Evolutionary conservation across 768 basidiomycete species (phyloP).

Genomic region (Suillus subalutaceus): DNA sequence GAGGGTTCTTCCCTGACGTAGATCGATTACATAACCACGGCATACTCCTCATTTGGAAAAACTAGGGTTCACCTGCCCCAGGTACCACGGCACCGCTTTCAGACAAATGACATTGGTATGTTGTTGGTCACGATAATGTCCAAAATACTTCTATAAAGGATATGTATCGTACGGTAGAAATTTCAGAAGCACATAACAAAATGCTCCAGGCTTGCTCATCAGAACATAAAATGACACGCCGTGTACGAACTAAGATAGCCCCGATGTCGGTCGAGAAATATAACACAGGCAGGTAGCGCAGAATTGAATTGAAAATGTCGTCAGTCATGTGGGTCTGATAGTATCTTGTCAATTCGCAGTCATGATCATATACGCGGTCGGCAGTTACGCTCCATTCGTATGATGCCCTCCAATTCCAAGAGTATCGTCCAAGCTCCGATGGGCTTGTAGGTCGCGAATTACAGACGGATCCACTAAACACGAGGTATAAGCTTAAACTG

Average conservation of each 20-base stretch:
- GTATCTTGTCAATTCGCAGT: constrained; percentile 27
- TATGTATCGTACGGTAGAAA: constrained; percentile 29
- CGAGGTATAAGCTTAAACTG: constrained; percentile 20
- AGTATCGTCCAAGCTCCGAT: constrained; percentile 76
- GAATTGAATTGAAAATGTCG: constrained; percentile 21
- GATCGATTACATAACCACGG: constrained; percentile 34
- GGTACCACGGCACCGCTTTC: neutral
- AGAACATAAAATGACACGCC: constrained; percentile 1
- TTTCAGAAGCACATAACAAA: constrained; percentile 21
- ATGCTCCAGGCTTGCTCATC: constrained; percentile 25
- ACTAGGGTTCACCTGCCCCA: neutral
- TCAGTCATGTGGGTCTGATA: constrained; percentile 32
- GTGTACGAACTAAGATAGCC: constrained; percentile 16
- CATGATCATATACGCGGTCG: constrained; percentile 20
- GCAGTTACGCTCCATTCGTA: constrained; percentile 30
- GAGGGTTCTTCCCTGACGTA: constrained; percentile 36
- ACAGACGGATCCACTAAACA: constrained; percentile 83
- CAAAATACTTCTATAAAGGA: constrained; percentile 26
- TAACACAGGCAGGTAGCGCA: constrained; percentile 22
- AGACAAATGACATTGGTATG: constrained; percentile 7
- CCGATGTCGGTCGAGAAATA: constrained; percentile 19
- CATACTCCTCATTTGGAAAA: constrained; percentile 12
- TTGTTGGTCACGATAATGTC: constrained; percentile 18
- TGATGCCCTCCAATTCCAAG: constrained; percentile 31
- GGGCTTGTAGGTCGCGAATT: constrained; percentile 84